Base-by-base conservation (phyloP, 768 basidiomycete genomes). In the Fistulinella prunicolor region DNA sequence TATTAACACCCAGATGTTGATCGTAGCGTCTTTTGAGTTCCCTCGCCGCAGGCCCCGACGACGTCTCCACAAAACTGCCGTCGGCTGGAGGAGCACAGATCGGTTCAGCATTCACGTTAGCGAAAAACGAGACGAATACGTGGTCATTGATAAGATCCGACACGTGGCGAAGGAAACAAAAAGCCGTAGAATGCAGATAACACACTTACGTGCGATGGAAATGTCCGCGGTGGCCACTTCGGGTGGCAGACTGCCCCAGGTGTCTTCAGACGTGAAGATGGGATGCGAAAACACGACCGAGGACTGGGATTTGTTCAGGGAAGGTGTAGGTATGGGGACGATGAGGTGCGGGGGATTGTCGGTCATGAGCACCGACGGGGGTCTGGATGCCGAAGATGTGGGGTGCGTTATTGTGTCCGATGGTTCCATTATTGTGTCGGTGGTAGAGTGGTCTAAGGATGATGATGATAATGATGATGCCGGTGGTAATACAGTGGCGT, bases 21-120 rank as follows among this genome's bases (percentile, higher is more conserved):
- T 93, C 90, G 59, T 85, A 88, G 23, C 79, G 75, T 58, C 76
- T 75, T 75, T 92, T 93, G 46, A 92, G 72, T 56, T 87, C 86
- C 34, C 81, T 79, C 12, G 89, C 89, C 23, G 85, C 87, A 13
- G 76, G 73, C 3, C 82, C 87, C 43, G 84, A 88, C 6, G 88
- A 79, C 2, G 87, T 91, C 60, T 93, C 89, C 19, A 91, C 80
- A 62, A 85, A 92, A 36, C 74, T 85, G 47, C 81, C 82, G 61
- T 92, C 86, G 56, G 78, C 89, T 79, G 77, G n/a, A n/a, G n/a
- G n/a, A n/a, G n/a, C n/a, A n/a, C n/a, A n/a, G n/a, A n/a, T 22
- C 5, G 17, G 29, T 36, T 51, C 26, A 51, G 50, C n/a, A 41
- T 37, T 22, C 47, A 42, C 21, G 10, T 38, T 28, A 22, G 29